phyloP scores from a whole-genome alignment of 73 alveolate species.

The Halteria grandinella region DNA sequence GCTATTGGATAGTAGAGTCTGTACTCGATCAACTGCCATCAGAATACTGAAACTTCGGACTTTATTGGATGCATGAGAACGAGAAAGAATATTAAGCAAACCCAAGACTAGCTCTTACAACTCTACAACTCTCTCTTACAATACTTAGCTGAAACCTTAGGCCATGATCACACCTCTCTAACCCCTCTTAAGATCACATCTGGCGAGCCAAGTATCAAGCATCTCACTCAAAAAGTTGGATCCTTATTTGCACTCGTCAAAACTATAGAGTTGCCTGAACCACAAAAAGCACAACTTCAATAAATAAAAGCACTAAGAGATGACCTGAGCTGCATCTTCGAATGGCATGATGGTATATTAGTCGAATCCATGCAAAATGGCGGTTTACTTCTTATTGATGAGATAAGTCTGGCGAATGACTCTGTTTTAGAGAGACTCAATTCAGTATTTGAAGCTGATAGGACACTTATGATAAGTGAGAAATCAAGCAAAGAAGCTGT shows the following conservation, averaged over 20 bases:
- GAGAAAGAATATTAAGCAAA: slow-evolving; percentile 58
- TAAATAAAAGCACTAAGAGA: too few relatives aligned
- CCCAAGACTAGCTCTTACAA: slow-evolving; percentile 1
- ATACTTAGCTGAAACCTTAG: too few relatives aligned
- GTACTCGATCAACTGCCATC: too few relatives aligned
- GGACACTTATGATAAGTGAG: slow-evolving; percentile 94
- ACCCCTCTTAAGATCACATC: too few relatives aligned
- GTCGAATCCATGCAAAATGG: slow-evolving; percentile 97
- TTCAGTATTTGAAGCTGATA: slow-evolving; percentile 96
- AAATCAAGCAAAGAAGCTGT: slow-evolving; percentile 79
- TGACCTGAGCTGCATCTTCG: slow-evolving; percentile 74
- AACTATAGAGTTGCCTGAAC: too few relatives aligned
- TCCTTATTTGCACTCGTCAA: too few relatives aligned
- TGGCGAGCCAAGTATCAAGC: too few relatives aligned
- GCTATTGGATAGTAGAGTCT: too few relatives aligned
- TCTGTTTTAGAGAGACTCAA: slow-evolving; percentile 98
- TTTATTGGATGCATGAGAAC: slow-evolving; percentile 95
- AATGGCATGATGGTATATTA: slow-evolving; percentile 99
- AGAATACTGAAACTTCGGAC: slow-evolving; percentile 98
- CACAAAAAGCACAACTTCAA: too few relatives aligned
- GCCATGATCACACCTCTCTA: too few relatives aligned
- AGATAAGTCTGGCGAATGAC: slow-evolving; percentile 99
- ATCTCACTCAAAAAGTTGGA: too few relatives aligned
- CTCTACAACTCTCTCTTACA: too few relatives aligned
- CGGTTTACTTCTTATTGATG: slow-evolving; percentile 97